phyloP scores from a whole-genome alignment of 2,329 filamentous ascomycete species.

The Microcyclospora pomicola region DNA sequence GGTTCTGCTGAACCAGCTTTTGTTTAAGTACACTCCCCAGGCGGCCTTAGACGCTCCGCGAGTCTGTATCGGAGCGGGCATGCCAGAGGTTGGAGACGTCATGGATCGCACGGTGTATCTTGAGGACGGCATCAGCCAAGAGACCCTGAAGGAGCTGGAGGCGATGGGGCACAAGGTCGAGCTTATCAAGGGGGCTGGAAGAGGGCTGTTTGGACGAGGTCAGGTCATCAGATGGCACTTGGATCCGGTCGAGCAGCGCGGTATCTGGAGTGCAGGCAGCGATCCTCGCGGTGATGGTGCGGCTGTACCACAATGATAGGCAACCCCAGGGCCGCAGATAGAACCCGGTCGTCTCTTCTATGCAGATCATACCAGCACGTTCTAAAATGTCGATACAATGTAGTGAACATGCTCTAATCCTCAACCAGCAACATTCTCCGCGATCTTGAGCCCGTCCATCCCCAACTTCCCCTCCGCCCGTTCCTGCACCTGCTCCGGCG shows the following conservation, averaged over 20 bases:
- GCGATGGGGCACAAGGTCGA: slow-evolving; percentile 59
- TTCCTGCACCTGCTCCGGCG: slow-evolving; percentile 18
- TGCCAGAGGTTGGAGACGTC: slow-evolving; percentile 46
- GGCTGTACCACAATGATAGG: slow-evolving; percentile 35
- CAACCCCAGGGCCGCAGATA: no score
- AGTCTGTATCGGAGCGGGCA: slow-evolving; percentile 70
- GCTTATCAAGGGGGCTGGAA: slow-evolving; percentile 50
- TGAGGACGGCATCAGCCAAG: slow-evolving; percentile 65
- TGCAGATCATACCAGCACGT: no score
- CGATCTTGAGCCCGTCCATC: slow-evolving; percentile 27
- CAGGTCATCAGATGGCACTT: slow-evolving; percentile 71
- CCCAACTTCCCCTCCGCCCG: slow-evolving; percentile 28
- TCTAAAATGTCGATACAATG: no score
- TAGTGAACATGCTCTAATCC: neutral
- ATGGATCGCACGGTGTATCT: slow-evolving; percentile 56
- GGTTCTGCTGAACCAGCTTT: slow-evolving; percentile 76
- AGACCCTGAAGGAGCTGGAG: slow-evolving; percentile 53
- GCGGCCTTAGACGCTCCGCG: slow-evolving; percentile 79
- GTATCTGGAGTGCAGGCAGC: slow-evolving; percentile 78
- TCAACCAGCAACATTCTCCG: slow-evolving; percentile 31
- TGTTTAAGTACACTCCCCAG: slow-evolving; percentile 71
- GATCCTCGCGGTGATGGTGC: slow-evolving; percentile 76
- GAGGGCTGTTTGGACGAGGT: slow-evolving; percentile 67
- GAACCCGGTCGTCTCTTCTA: no score
- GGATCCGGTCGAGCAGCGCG: slow-evolving; percentile 49